Evolutionary conservation across 75 land plant species (phyloP).

Genomic region (Cryptomeria japonica): DNA sequence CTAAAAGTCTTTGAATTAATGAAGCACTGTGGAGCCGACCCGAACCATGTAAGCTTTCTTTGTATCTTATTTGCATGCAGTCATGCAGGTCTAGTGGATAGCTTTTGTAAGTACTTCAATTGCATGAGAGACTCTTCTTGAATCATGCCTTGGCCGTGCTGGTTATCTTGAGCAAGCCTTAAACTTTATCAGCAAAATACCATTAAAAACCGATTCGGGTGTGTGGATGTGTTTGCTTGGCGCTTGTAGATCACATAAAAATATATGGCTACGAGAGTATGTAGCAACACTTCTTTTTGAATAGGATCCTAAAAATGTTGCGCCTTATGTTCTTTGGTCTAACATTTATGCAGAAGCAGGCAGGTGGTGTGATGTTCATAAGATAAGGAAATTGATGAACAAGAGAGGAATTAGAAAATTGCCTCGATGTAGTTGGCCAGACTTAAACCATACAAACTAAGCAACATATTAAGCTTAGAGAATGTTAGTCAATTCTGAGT

Average conservation of each 20-base stretch:
- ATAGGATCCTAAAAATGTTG: background rate
- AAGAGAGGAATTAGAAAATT: background rate
- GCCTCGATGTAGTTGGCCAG: too few relatives aligned
- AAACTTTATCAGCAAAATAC: conserved; percentile 2
- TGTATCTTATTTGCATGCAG: conserved; percentile 34
- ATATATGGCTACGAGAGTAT: background rate
- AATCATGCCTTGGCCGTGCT: conserved; percentile 19
- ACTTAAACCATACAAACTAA: too few relatives aligned
- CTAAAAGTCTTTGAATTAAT: conserved; percentile 20
- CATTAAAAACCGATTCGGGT: background rate
- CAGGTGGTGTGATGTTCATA: background rate
- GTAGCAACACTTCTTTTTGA: conserved; percentile 1
- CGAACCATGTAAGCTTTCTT: conserved; percentile 22
- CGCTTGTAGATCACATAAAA: conserved; percentile 14
- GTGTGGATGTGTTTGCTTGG: conserved; percentile 10
- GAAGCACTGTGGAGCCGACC: conserved; percentile 17
- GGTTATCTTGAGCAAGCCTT: conserved; percentile 13
- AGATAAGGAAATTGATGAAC: background rate
- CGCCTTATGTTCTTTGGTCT: background rate
- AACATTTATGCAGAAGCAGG: conserved; percentile 3
- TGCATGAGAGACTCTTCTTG: conserved; percentile 2
- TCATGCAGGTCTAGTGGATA: conserved; percentile 16
- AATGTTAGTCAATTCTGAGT: too few relatives aligned
- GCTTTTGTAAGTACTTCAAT: background rate
- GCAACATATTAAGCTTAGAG: too few relatives aligned